A percentile compares a stretch with the other conserved stretches of the same genome.
Evolutionary conservation across 2,329 filamentous ascomycete species (phyloP).

Genomic region (Pseudocercospora macadamiae): DNA sequence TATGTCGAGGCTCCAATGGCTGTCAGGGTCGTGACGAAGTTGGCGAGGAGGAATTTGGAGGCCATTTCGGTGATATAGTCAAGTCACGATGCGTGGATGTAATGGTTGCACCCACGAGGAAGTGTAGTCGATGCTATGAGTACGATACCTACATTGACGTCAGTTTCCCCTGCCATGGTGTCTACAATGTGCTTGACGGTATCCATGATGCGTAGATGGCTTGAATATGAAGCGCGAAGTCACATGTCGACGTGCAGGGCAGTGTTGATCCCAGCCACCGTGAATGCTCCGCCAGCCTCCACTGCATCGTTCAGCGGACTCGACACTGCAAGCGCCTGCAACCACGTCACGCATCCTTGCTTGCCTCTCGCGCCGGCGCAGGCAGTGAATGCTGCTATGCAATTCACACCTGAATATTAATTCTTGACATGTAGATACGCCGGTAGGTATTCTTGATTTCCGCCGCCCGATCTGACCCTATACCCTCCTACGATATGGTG

Average conservation of each 20-base stretch:
- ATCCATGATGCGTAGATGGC: conserved; percentile 3
- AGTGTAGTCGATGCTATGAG: neutral
- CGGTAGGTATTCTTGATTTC: conserved; percentile 15
- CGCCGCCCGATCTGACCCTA: neutral
- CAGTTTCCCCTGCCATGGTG: neutral
- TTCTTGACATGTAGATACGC: conserved; percentile 1
- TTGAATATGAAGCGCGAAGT: neutral
- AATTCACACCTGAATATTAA: neutral
- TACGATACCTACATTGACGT: neutral
- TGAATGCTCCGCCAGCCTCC: conserved; percentile 4
- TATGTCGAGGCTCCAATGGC: conserved; percentile 24
- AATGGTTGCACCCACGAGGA: too few relatives aligned
- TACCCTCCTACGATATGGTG: conserved; percentile 9
- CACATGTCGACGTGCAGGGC: neutral
- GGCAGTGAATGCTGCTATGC: conserved; percentile 16
- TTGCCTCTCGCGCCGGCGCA: conserved; percentile 7
- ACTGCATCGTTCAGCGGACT: conserved; percentile 4
- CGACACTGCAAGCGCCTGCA: conserved; percentile 16
- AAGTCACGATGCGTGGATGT: too few relatives aligned
- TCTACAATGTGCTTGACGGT: neutral
- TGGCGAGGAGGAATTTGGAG: conserved; percentile 12
- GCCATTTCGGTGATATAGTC: neutral
- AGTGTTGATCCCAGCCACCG: conserved; percentile 1
- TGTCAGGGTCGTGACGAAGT: conserved; percentile 16
- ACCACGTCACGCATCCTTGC: conserved; percentile 21